These are phyloP conservation scores for Globisporangium recalcitrans DNA, from an alignment of 352 stramenopile genomes.

Conservation along the genomic window DNA sequence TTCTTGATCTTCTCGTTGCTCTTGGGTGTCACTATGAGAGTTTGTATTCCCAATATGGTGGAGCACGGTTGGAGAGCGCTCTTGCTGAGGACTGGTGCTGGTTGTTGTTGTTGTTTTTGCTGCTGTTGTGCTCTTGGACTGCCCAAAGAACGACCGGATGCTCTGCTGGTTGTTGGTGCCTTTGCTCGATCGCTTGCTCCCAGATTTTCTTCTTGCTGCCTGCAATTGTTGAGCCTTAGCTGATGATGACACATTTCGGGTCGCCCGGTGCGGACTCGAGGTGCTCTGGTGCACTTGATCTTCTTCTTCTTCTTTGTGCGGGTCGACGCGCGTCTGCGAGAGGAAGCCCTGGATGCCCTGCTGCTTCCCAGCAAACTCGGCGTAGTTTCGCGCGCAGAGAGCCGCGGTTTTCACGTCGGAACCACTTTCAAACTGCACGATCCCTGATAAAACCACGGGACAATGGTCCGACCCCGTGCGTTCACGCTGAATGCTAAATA, in stretches of 20 bases:
- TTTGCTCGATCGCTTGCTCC: slow-evolving; percentile 10
- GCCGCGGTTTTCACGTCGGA: slow-evolving; percentile 26
- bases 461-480: slow-evolving; percentile 77
- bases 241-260: background rate
- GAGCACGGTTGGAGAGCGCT: background rate
- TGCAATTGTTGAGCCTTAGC: background rate
- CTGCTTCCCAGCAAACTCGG: slow-evolving; percentile 74
- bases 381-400: slow-evolving; percentile 64
- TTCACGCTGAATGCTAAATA: slow-evolving; percentile 39
- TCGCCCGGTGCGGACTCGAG: background rate
- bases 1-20: background rate
- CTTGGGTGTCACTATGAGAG: background rate
- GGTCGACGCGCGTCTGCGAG: slow-evolving; percentile 1
- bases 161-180: slow-evolving; percentile 25
- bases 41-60: background rate
- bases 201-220: background rate
- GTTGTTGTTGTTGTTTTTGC: background rate
- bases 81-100: background rate
- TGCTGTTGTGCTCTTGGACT: background rate
- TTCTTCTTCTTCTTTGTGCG: background rate
- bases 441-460: slow-evolving; percentile 47
- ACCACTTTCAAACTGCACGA: slow-evolving; percentile 28
- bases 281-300: background rate
- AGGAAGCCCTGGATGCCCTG: slow-evolving; percentile 57
- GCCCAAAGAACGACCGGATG: slow-evolving; percentile 51